Evolutionary conservation across 2,329 filamentous ascomycete genomes (phyloP).

Genomic region (Alternaria triticimaculans): DNA sequence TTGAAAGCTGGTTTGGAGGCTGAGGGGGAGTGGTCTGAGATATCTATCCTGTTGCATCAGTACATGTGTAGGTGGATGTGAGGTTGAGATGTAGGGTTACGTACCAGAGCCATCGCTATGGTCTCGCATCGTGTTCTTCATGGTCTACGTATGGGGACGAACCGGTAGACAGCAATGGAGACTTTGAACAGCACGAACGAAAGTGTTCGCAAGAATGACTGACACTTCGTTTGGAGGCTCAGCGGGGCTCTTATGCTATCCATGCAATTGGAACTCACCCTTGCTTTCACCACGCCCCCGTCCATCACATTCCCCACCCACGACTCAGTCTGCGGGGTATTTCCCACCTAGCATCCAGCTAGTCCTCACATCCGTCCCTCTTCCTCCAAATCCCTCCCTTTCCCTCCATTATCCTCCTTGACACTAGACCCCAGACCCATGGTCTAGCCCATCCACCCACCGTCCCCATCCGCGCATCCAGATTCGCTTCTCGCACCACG

Average conservation of each 20-base stretch:
- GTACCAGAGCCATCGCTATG: not conserved
- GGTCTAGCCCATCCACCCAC: not conserved
- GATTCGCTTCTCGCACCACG: not conserved
- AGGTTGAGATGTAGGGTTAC: not conserved
- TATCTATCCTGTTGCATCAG: conserved; percentile 1
- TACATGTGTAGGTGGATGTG: not conserved
- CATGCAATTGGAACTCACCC: not conserved
- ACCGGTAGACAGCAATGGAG: not conserved
- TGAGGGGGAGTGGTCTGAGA: conserved; percentile 14
- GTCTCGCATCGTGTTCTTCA: not conserved
- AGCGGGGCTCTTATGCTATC: not conserved
- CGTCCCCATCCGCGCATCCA: not conserved
- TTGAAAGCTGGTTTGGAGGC: conserved; percentile 17
- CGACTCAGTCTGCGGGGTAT: not conserved
- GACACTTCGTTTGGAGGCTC: not conserved
- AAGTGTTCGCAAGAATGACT: no score
- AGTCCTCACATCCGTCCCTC: not conserved
- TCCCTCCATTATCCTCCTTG: not conserved
- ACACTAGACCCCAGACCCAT: not conserved
- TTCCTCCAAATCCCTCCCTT: not conserved
- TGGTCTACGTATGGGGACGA: not conserved
- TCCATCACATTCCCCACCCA: not conserved
- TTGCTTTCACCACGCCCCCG: not conserved
- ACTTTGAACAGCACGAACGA: no score
- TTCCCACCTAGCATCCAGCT: not conserved